A percentile compares a stretch with the other conserved stretches of the same genome.
Evolutionary conservation across 2,329 filamentous ascomycete species (phyloP).

Genomic region (Fusarium sp.): DNA sequence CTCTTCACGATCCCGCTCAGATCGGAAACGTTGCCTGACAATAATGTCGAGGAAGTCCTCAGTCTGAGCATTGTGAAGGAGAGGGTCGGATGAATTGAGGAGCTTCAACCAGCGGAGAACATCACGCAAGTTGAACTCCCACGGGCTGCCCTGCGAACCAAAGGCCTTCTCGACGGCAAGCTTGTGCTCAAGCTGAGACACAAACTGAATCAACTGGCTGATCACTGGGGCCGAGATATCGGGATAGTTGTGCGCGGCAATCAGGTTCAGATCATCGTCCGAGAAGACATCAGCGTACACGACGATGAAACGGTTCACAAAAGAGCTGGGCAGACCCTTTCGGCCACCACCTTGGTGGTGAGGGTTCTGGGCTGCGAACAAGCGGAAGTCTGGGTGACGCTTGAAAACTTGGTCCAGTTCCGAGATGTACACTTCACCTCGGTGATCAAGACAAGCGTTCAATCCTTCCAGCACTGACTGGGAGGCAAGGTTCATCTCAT

Average conservation of each 20-base stretch:
- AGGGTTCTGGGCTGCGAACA: conserved; percentile 97
- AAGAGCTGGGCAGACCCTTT: conserved; percentile 93
- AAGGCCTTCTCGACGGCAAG: conserved; percentile 71
- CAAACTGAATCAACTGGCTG: conserved; percentile 78
- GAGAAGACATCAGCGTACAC: conserved; percentile 95
- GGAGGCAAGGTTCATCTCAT: conserved; percentile 98
- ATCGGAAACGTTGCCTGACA: conserved; percentile 89
- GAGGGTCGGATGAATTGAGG: conserved; percentile 60
- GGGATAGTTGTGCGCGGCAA: conserved; percentile 84
- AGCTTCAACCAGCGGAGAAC: conserved; percentile 88
- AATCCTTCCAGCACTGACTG: conserved; percentile 96
- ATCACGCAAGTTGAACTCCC: conserved; percentile 96
- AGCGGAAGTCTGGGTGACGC: conserved; percentile 87
- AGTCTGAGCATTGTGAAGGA: conserved; percentile 70
- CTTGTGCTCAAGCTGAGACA: conserved; percentile 81
- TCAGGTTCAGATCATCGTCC: conserved; percentile 82
- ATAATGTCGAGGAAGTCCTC: conserved; percentile 85
- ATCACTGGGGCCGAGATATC: conserved; percentile 69
- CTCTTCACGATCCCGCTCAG: conserved; percentile 72
- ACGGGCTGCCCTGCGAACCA: conserved; percentile 78
- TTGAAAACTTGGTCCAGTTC: conserved; percentile 96
- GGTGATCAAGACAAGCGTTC: conserved; percentile 96
- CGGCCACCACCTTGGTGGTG: conserved; percentile 96
- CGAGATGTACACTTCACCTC: conserved; percentile 94
- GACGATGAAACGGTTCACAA: conserved; percentile 97